A percentile compares a stretch with the other conserved stretches of the same genome.
Evolutionary conservation across 345 rosid species (phyloP).

Genomic region (Bruguiera gymnorhiza): DNA sequence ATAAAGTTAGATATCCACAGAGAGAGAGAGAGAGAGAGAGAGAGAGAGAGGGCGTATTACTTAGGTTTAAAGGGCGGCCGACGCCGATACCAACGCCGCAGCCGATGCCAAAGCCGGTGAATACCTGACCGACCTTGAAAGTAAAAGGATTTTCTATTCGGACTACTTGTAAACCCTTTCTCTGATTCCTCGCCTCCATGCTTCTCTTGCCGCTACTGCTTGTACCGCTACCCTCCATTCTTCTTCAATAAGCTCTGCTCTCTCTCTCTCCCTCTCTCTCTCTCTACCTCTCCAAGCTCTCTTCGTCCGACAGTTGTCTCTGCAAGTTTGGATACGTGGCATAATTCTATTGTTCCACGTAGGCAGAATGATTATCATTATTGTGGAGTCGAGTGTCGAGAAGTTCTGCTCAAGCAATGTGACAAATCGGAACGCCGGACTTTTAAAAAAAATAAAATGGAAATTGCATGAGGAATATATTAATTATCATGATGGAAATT

Average conservation of each 20-base stretch:
- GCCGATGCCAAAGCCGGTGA: constrained; percentile 93
- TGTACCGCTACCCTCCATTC: constrained; percentile 9
- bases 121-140: constrained; percentile 84
- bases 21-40: not conserved
- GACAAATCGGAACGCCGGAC: too few relatives aligned
- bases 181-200: constrained; percentile 37
- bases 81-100: constrained; percentile 93
- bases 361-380: too few relatives aligned
- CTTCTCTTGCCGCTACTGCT: constrained; percentile 10
- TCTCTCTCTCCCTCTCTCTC: not conserved
- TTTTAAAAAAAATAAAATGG: too few relatives aligned
- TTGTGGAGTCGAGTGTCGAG: too few relatives aligned
- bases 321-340: too few relatives aligned
- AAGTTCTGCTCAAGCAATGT: too few relatives aligned
- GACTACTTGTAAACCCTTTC: constrained; percentile 45
- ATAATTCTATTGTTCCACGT: too few relatives aligned
- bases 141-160: constrained; percentile 74
- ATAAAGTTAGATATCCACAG: not conserved
- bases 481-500: too few relatives aligned
- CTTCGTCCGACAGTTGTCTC: too few relatives aligned
- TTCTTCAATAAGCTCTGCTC: not conserved
- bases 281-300: too few relatives aligned
- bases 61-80: constrained; percentile 71
- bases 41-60: constrained; percentile 31
- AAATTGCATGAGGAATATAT: too few relatives aligned